Conservation (phyloP, 257 asterid species). For the Solanum ahanhuiri region DNA sequence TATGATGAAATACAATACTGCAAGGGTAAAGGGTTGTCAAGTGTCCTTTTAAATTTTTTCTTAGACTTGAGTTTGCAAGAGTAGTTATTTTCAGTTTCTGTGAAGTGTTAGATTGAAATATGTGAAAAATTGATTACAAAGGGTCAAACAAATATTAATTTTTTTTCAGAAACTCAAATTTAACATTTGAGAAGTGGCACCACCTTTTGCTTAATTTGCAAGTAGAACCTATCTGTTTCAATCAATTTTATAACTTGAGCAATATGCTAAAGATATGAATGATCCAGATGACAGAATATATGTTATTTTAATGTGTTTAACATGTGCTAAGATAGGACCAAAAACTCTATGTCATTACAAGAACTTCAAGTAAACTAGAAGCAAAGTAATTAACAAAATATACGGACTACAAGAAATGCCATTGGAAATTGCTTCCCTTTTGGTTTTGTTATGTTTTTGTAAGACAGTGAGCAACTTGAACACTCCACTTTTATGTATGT, state of each 20-base stretch:
- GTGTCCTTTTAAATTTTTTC: neutral
- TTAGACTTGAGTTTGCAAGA: neutral
- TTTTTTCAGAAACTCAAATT: neutral
- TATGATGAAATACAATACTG: neutral
- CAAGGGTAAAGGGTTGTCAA: neutral
- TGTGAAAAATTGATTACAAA: neutral
- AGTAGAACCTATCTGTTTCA: neutral
- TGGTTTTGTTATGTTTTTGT: neutral
- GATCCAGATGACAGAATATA: neutral
- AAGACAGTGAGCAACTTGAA: no score
- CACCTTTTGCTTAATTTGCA: neutral
- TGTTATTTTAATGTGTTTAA: neutral
- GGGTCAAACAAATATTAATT: neutral
- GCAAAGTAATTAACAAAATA: neutral
- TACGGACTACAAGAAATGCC: neutral
- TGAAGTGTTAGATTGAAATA: neutral
- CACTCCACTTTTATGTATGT: neutral
- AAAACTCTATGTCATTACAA: neutral
- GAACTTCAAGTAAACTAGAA: neutral
- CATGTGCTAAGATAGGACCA: neutral
- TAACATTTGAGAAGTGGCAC: neutral
- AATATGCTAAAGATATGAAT: neutral
- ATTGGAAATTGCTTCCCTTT: neutral
- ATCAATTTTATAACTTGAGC: neutral
- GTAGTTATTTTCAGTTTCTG: neutral